Conservation (phyloP, 768 basidiomycete species). For the Tylopilus rubrobrunneus region DNA sequence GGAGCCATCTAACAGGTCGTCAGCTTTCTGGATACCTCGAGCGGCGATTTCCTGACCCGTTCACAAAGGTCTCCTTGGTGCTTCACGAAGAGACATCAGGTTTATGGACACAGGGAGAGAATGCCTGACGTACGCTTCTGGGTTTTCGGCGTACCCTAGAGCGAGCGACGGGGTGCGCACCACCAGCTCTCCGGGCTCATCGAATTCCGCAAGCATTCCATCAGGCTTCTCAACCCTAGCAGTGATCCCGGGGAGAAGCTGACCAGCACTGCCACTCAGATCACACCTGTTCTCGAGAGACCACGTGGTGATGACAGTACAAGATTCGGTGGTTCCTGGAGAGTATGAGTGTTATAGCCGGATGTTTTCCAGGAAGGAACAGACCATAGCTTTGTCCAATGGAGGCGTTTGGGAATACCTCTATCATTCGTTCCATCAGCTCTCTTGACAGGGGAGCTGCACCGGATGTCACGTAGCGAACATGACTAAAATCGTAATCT, state of each 20-base stretch:
- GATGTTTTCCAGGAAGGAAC: not conserved
- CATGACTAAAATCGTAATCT: slow-evolving; percentile 39
- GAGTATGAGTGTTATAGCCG: not conserved
- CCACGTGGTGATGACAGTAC: slow-evolving; percentile 47
- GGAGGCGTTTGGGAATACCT: slow-evolving; percentile 44
- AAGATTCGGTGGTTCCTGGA: slow-evolving; percentile 62
- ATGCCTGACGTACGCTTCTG: slow-evolving; percentile 47
- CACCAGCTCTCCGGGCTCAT: slow-evolving; percentile 61
- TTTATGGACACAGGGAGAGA: not conserved
- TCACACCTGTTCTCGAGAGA: slow-evolving; percentile 43
- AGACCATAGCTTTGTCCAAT: slow-evolving; percentile 65
- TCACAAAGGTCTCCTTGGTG: slow-evolving; percentile 59
- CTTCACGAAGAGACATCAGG: slow-evolving; percentile 32
- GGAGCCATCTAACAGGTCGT: slow-evolving; percentile 49
- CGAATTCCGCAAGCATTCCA: slow-evolving; percentile 50
- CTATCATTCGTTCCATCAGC: slow-evolving; percentile 42
- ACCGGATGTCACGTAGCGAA: slow-evolving; percentile 38
- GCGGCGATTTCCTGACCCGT: slow-evolving; percentile 31
- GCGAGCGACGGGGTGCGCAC: slow-evolving; percentile 60
- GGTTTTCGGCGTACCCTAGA: slow-evolving; percentile 54
- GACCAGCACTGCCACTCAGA: slow-evolving; percentile 53
- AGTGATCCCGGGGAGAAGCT: slow-evolving; percentile 51
- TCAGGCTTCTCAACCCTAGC: slow-evolving; percentile 58
- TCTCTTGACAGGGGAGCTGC: slow-evolving; percentile 58
- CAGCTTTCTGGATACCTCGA: not conserved